Percentiles rank a stretch among this genome's conserved stretches.
phyloP scores from a whole-genome alignment of 176 grass and related monocot genomes.

The Dactylis glomerata region DNA sequence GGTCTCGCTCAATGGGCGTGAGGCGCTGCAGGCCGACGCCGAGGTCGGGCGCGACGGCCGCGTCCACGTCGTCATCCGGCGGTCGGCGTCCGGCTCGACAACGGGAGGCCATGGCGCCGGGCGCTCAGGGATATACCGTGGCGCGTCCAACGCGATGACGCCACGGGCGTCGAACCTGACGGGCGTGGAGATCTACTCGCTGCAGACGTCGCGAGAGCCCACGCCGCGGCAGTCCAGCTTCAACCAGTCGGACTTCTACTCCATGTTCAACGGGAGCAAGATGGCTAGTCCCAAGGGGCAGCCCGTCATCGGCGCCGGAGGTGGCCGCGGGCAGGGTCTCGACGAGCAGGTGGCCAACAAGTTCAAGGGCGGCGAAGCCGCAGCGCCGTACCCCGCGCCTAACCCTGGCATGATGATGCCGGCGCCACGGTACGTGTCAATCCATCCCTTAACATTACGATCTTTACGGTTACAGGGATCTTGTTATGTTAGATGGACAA shows the following conservation, averaged over 20 bases:
- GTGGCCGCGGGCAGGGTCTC: slow-evolving; percentile 34
- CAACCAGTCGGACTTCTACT: slow-evolving; percentile 99
- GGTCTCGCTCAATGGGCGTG: slow-evolving; percentile 80
- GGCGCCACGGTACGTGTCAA: slow-evolving; percentile 29
- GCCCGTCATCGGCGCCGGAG: background rate
- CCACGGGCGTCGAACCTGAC: slow-evolving; percentile 93
- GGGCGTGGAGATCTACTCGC: slow-evolving; percentile 96
- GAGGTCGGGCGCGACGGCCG: slow-evolving; percentile 86
- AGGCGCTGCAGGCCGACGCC: slow-evolving; percentile 85
- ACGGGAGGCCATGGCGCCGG: slow-evolving; percentile 34
- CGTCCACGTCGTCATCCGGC: slow-evolving; percentile 56
- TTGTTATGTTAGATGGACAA: background rate
- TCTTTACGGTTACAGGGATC: background rate
- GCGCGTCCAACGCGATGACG: slow-evolving; percentile 59
- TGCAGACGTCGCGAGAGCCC: slow-evolving; percentile 89
- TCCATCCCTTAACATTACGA: no score
- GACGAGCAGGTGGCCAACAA: slow-evolving; percentile 60
- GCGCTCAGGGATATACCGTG: slow-evolving; percentile 29
- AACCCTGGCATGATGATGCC: slow-evolving; percentile 80
- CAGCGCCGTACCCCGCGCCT: slow-evolving; percentile 53
- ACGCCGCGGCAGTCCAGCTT: slow-evolving; percentile 92
- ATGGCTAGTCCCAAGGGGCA: slow-evolving; percentile 52
- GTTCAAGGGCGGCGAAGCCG: slow-evolving; percentile 31
- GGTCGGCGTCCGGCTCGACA: slow-evolving; percentile 45
- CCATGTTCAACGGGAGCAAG: slow-evolving; percentile 87